Percentiles rank a stretch among this genome's conserved stretches.
Evolutionary conservation across 1,284 basidiomycete species (phyloP).

Genomic region (Cryptococcus jaspeensis): DNA sequence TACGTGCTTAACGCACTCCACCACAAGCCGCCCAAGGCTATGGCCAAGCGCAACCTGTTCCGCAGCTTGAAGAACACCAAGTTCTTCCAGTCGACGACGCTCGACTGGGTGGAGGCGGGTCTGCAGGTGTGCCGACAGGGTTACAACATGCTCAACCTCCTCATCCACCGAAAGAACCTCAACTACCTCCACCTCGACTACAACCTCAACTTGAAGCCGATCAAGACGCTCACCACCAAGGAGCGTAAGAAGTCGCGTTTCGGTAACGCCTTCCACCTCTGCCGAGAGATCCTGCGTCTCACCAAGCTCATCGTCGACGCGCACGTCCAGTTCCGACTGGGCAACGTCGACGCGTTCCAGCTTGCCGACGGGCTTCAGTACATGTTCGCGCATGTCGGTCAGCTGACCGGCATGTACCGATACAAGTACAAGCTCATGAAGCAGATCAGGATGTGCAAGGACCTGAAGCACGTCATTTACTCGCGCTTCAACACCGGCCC

Average conservation of each 20-base stretch:
- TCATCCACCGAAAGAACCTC: slow-evolving; percentile 99
- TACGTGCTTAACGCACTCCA: slow-evolving; percentile 94
- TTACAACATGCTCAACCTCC: slow-evolving; percentile 98
- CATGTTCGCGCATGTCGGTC: slow-evolving; percentile 95
- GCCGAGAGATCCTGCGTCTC: slow-evolving; percentile 93
- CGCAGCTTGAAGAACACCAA: slow-evolving; percentile 95
- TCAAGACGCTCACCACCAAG: slow-evolving; percentile 98
- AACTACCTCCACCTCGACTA: slow-evolving; percentile 70
- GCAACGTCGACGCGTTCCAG: slow-evolving; percentile 99
- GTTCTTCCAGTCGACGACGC: slow-evolving; percentile 96
- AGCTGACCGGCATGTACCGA: slow-evolving; percentile 97
- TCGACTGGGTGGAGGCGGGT: slow-evolving; percentile 99
- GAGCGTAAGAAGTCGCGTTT: slow-evolving; percentile 99
- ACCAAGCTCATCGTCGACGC: slow-evolving; percentile 99
- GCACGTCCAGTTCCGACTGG: slow-evolving; percentile 96
- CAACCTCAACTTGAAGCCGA: slow-evolving; percentile 69
- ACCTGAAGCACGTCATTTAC: slow-evolving; percentile 89
- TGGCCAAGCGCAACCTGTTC: slow-evolving; percentile 97
- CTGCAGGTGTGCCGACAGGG: slow-evolving; percentile 97
- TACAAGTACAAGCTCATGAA: slow-evolving; percentile 91
- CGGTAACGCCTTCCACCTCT: slow-evolving; percentile 96
- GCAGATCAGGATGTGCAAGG: slow-evolving; percentile 99
- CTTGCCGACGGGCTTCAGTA: slow-evolving; percentile 98
- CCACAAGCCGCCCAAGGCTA: slow-evolving; percentile 85
- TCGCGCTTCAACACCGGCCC: slow-evolving; percentile 91